Percentiles rank a stretch among this genome's conserved stretches.
These are phyloP conservation scores for Hippophae rhamnoides DNA, from an alignment of 306 rosid species.

Conservation along the genomic window DNA sequence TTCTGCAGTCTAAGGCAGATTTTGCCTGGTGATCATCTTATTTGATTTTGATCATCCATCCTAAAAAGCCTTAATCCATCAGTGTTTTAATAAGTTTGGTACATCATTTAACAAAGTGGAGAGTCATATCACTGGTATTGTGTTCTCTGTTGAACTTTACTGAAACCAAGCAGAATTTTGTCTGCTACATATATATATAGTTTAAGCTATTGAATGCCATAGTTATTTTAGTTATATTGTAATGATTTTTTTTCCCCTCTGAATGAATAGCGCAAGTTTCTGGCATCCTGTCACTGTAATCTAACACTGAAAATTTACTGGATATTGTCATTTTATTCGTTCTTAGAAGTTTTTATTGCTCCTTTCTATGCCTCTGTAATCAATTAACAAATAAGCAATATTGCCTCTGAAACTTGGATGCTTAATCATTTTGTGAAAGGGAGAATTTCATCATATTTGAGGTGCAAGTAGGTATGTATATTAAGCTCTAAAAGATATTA, in stretches of 20 bases:
- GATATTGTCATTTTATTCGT: too few relatives aligned
- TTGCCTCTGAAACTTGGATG: too few relatives aligned
- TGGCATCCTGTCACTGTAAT: too few relatives aligned
- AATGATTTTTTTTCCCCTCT: background rate
- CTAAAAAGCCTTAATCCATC: conserved; percentile 6
- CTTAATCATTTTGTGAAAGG: too few relatives aligned
- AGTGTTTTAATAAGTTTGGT: conserved; percentile 25
- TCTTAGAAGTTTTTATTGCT: too few relatives aligned
- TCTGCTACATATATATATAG: background rate
- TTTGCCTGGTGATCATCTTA: background rate
- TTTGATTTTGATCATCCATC: conserved; percentile 5
- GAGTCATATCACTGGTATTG: background rate
- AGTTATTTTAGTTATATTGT: background rate
- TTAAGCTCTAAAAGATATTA: too few relatives aligned
- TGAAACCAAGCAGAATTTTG: conserved; percentile 9
- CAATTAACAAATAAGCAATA: too few relatives aligned
- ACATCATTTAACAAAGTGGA: conserved; percentile 16
- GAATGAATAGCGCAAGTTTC: too few relatives aligned
- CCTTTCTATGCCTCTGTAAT: too few relatives aligned
- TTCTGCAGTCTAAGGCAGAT: background rate
- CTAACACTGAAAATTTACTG: too few relatives aligned
- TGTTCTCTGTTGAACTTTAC: conserved; percentile 5
- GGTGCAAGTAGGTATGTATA: too few relatives aligned
- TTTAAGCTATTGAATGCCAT: background rate
- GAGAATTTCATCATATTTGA: too few relatives aligned